A percentile compares a stretch with the other conserved stretches of the same genome.
Evolutionary conservation across 2,329 filamentous ascomycete species (phyloP).

Genomic region (Orbilia oligospora): DNA sequence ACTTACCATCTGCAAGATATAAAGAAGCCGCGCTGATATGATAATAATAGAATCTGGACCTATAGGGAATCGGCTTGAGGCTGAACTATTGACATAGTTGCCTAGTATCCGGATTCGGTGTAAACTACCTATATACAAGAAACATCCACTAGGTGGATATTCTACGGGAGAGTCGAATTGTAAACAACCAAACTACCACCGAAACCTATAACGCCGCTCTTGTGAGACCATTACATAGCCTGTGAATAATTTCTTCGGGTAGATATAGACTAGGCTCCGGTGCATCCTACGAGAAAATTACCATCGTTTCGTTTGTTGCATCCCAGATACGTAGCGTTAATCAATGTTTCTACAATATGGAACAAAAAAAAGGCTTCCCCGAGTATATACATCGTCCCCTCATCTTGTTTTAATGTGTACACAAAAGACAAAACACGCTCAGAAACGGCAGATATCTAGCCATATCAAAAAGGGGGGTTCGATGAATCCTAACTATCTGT

Average conservation of each 20-base stretch:
- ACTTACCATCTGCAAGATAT: no score
- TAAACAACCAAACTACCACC: no score
- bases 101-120: no score
- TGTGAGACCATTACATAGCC: neutral
- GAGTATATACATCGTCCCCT: constrained; percentile 62
- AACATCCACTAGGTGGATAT: no score
- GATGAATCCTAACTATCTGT: constrained; percentile 74
- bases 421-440: constrained; percentile 59
- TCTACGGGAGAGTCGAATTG: no score
- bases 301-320: constrained; percentile 5
- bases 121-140: no score
- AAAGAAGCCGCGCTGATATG: no score
- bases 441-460: constrained; percentile 23
- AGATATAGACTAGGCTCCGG: neutral
- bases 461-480: neutral
- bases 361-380: constrained; percentile 27
- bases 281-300: neutral
- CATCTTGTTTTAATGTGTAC: constrained; percentile 65
- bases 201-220: no score
- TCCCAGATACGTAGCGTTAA: constrained; percentile 1
- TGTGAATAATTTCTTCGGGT: neutral
- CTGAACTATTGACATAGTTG: no score
- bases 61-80: no score
- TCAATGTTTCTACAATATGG: constrained; percentile 28
- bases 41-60: no score